Base-by-base conservation (phyloP, 257 asterid genomes). In the Cordia subcordata region DNA sequence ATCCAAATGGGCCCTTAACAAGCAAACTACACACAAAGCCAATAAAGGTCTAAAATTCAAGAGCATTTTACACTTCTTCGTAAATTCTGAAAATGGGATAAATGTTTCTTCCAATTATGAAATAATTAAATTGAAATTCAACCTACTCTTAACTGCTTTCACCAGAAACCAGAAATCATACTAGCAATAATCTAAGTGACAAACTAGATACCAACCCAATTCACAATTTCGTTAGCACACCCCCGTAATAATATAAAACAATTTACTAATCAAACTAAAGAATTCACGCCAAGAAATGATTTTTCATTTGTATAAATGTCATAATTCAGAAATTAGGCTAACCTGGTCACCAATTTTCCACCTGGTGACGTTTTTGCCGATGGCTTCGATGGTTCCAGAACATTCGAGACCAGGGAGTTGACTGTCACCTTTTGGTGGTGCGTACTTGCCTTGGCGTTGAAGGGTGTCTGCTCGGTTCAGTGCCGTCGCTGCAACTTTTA, bases 311-410 rank as follows among this genome's bases (percentile, higher is more conserved):
- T 12, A 5, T 17, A 61, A 10, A 35, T n/a, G 38, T 58, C 11
- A 10, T 5, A 58, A 14, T 50, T 0, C 44, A n/a, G 11, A 3
- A 60, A 37, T 17, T 21, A 11, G 8, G 3, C 57, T 22, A 38
- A 92, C 99, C 96, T 84, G 86, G 47, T 92, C 96, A 49, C 96
- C 99, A 62, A 84, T 62, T 67, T 88, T 92, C 96, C 96, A 92
- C 54, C 89, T 78, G 3, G 49, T 62, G 53, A 86, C 96, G 40
- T 70, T 65, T 57, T 77, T 82, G 19, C 96, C 99, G 58, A 92
- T 87, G 12, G 94, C 82, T 69, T 86, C 94, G 15, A 92, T 33
- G 40, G 75, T 69, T 0, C 99, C 99, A 59, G 99, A 92, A 72
- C 99, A 92, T 61, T 92, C 99, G n/a, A 92, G 96, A 55, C 99